Base-by-base conservation (phyloP, 352 stramenopile genomes). In the Blastocystis sp. region DNA sequence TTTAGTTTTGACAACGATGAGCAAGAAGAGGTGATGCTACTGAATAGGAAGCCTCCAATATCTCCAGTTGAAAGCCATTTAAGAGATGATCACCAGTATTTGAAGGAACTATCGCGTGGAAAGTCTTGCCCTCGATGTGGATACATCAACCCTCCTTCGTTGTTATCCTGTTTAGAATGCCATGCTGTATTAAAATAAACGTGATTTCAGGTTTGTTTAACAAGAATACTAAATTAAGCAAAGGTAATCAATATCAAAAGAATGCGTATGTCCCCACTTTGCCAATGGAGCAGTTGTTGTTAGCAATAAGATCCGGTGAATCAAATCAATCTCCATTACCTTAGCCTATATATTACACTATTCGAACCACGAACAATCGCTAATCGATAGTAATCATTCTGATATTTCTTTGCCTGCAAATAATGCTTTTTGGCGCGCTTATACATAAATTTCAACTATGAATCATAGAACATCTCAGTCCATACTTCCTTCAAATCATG, bases 401-500 rank as follows among this genome's bases (percentile, higher is more conserved):
- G 18, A 26, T 37, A 61, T 4, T 77, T n/a, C 50, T 56, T 55
- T 20, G n/a, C 26, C 50, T 47, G 34, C 3, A 54, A 55, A n/a
- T 41, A 77, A 6, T 45, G 66, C 29, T 77, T 77, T 45, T 77
- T 77, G 20, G 66, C 5, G 13, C 37, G 26, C 50, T 77, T 77
- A 45, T 77, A 77, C 66, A 77, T 77, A 3, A 53, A 54, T 26
- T 77, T 77, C 29, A 77, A 55, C 66, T 77, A 77, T 45, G 0
- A 1, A 34, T 53, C 3, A 77, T 55, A 39, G 8, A 34, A n/a
- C n/a, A 3, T 18, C 20, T 56, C 11, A 23, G 56, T 56, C 34
- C 7, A 20, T 23, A 77, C 66, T 18, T 77, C 66, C 26, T 55
- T 13, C 50, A 59, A n/a, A 59, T 59, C 50, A n/a, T 59, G 50